Evolutionary conservation across 2,329 filamentous ascomycete genomes (phyloP).

Genomic region (Trichoderma brevicompactum): DNA sequence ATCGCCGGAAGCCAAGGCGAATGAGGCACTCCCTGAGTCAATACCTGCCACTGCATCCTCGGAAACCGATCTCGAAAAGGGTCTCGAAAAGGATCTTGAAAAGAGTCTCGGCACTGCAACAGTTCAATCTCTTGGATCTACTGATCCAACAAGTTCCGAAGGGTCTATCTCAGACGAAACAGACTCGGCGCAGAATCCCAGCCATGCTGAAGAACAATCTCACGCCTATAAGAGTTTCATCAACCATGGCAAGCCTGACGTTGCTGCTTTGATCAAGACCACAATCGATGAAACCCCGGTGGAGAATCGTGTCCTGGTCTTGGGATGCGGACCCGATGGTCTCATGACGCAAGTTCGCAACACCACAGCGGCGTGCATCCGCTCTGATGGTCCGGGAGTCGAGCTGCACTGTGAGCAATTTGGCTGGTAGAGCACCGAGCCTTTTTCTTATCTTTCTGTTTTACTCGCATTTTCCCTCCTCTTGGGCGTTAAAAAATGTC

Average conservation of each 20-base stretch:
- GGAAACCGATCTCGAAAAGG: constrained; percentile 29
- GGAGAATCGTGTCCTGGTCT: constrained; percentile 46
- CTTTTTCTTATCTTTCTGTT: background rate
- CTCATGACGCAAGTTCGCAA: constrained; percentile 51
- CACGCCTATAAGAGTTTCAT: constrained; percentile 35
- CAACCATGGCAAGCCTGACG: constrained; percentile 44
- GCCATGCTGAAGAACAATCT: background rate
- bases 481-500: background rate
- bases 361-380: constrained; percentile 47
- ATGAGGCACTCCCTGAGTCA: constrained; percentile 22
- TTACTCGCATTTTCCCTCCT: background rate
- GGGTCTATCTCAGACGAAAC: constrained; percentile 33
- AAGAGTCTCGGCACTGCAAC: background rate
- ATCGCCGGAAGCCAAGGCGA: background rate
- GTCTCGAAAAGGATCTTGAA: constrained; percentile 25
- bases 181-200: constrained; percentile 24
- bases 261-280: constrained; percentile 42
- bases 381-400: constrained; percentile 47
- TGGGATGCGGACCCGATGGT: constrained; percentile 52
- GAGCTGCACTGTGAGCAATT: constrained; percentile 56
- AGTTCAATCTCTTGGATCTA: background rate
- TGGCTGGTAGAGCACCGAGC: constrained; percentile 43
- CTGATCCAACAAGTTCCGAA: constrained; percentile 29
- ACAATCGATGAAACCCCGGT: constrained; percentile 37
- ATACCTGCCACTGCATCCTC: constrained; percentile 25